phyloP scores from a whole-genome alignment of 2,329 filamentous ascomycete genomes.

The Paraconiothyrium sp. region DNA sequence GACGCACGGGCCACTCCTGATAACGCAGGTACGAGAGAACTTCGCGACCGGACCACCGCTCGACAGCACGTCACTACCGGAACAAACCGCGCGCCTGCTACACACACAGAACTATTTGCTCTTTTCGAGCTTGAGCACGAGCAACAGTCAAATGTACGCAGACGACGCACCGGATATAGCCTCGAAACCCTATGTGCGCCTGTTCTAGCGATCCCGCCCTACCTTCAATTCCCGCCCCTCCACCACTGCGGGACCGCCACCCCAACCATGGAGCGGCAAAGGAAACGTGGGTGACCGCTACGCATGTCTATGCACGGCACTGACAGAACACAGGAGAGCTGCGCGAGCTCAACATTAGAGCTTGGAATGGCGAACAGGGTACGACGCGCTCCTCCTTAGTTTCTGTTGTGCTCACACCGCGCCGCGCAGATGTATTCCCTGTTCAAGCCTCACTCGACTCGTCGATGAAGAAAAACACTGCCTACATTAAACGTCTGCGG shows the following conservation, averaged over 20 bases:
- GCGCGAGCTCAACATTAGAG: slow-evolving; percentile 84
- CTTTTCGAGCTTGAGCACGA: slow-evolving; percentile 32
- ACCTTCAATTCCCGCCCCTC: slow-evolving; percentile 45
- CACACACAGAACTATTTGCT: slow-evolving; percentile 29
- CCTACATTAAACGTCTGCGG: slow-evolving; percentile 94
- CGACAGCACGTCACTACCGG: slow-evolving; percentile 1
- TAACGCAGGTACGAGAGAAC: slow-evolving; percentile 31
- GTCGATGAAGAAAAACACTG: slow-evolving; percentile 96
- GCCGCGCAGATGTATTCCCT: slow-evolving; percentile 73
- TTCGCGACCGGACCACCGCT: slow-evolving; percentile 25
- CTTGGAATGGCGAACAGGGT: slow-evolving; percentile 92
- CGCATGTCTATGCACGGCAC: slow-evolving; percentile 12
- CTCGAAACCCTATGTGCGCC: slow-evolving; percentile 47
- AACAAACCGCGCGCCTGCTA: slow-evolving; percentile 14
- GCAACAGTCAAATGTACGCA: slow-evolving; percentile 46
- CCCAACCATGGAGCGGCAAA: slow-evolving; percentile 59
- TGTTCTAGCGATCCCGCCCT: slow-evolving; percentile 43
- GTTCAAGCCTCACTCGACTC: slow-evolving; percentile 87
- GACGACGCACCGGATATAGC: slow-evolving; percentile 44
- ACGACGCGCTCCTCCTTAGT: slow-evolving; percentile 33
- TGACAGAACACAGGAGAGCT: slow-evolving; percentile 75
- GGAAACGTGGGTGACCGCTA: slow-evolving; percentile 54
- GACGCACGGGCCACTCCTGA: slow-evolving; percentile 11
- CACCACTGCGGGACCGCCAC: slow-evolving; percentile 40
- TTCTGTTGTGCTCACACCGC: slow-evolving; percentile 30